Base-by-base conservation (phyloP, 148 eudicot species). In the Persicaria tinctoria region DNA sequence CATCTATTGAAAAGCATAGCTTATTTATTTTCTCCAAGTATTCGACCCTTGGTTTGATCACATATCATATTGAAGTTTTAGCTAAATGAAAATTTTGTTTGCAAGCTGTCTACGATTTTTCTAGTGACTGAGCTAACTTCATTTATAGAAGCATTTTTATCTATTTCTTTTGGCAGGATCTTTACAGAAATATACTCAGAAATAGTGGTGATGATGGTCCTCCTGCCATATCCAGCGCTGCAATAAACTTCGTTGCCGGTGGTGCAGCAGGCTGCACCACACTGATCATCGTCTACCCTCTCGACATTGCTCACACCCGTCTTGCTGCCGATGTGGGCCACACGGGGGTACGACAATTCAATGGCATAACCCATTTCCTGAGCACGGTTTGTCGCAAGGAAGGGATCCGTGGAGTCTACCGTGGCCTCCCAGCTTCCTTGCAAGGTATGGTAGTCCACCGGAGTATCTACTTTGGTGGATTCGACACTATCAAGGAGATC, bases 271-370 rank as follows among this genome's bases (percentile, higher is more conserved):
- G 99, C 73, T 95, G 99, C 75, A 80, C 97, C 16, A 89, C 99
- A 18, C 76, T 95, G 45, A 68, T 92, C 76, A 81, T 92, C 68
- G 93, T 95, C 78, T 95, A 92, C 63, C 99, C 97, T 0, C 99
- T 95, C 11, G 99, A 95, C 60, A 95, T 95, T 12, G 96, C 99
- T n/a, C 97, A 95, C 81, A 95, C 99, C 12, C 91, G 99, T 73
- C 84, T 95, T 0, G 97, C 99, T 8, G 94, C 99, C 5, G 97
- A 95, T 78, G 74, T 95, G 2, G 97, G 99, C 32, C 82, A 82
- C 47, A 77, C 79, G 0, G 86, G 88, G 18, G 70, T 85, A 18
- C 93, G 97, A n/a, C 97, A 92, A 56, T 95, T 95, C 72, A 81
- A 78, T 4, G 97, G 97, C 45, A 90, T 95, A 54, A 71, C 17